Base-by-base conservation (phyloP, 768 basidiomycete species). In the Tylopilus rubrobrunneus region DNA sequence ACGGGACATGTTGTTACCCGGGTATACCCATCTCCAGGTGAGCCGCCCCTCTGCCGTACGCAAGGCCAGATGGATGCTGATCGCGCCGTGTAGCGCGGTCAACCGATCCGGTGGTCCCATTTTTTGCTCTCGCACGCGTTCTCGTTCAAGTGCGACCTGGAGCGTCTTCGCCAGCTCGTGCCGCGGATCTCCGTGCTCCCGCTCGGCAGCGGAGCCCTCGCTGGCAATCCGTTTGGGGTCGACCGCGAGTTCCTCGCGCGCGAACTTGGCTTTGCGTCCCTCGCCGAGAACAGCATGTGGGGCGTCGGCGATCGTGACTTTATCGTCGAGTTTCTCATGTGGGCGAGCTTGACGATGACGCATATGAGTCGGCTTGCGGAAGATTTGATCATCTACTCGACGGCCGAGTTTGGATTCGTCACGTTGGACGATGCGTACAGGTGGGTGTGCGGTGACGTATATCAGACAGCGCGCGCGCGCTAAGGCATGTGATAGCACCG, bases 51-150 rank as follows among this genome's bases (percentile, higher is more conserved):
- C 19, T 19, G 19, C 19, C 19, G 39, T 39, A 9, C 2, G 39
- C 5, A 21, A 21, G 19, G 40, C 25, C 5, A 5, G 25, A 25
- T 3, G 21, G 40, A 21, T 40, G 34, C 36, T 57, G 21, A 60
- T 60, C 34, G 48, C 19, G 11, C 28, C 27, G 10, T 31, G 28
- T 60, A 99, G 96, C 89, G 97, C 37, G 97, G 88, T 19, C 95
- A 98, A 79, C 97, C 97, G 34, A 96, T 99, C 66, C 86, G 97
- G 57, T 99, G 97, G 97, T 95, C 97, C 0, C 97, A 99, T 72
- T 82, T 97, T 49, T 79, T 99, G 43, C 82, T 98, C 50, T 96
- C 94, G 21, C 93, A 99, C 70, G 93, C 94, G 5, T 90, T 92
- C 63, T 92, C 94, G 23, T 94, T 98, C 76, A 78, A 82, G n/a